Conservation (phyloP, 148 eudicot genomes). For the Vaccinium vitisidaea region DNA sequence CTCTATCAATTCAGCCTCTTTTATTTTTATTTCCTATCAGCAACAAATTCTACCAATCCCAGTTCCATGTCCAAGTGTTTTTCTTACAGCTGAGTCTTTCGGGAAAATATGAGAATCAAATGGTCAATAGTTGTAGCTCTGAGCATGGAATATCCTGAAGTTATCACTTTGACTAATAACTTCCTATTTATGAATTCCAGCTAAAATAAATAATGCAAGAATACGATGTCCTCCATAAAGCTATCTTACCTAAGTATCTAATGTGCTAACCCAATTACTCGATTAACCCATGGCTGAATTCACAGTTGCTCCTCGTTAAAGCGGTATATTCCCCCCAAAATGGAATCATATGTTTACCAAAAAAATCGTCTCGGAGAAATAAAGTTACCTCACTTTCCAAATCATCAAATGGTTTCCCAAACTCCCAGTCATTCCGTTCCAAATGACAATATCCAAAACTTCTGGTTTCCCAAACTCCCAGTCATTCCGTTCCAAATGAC, state of each 20-base stretch:
- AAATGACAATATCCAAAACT: background rate
- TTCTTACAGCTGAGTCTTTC: background rate
- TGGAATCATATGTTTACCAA: background rate
- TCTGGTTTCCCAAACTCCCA: constrained; percentile 21
- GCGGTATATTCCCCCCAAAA: background rate
- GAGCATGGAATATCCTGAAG: background rate
- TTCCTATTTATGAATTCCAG: background rate
- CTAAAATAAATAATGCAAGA: background rate
- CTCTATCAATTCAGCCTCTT: background rate
- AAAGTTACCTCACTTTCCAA: constrained; percentile 24
- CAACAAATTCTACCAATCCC: background rate
- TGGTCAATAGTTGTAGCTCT: too few relatives aligned
- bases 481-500: background rate
- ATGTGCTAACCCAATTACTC: background rate
- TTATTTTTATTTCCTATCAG: background rate
- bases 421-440: constrained; percentile 19
- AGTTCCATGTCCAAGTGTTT: background rate
- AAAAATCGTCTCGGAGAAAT: background rate
- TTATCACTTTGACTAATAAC: background rate
- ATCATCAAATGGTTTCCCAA: constrained; percentile 21
- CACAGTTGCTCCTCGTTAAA: background rate
- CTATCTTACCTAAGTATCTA: background rate
- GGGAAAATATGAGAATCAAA: too few relatives aligned
- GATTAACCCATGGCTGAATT: background rate
- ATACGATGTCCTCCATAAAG: background rate